These are phyloP conservation scores for Myriosclerotinia duriaeana DNA, from an alignment of 2,329 filamentous ascomycete genomes.

Conservation along the genomic window DNA sequence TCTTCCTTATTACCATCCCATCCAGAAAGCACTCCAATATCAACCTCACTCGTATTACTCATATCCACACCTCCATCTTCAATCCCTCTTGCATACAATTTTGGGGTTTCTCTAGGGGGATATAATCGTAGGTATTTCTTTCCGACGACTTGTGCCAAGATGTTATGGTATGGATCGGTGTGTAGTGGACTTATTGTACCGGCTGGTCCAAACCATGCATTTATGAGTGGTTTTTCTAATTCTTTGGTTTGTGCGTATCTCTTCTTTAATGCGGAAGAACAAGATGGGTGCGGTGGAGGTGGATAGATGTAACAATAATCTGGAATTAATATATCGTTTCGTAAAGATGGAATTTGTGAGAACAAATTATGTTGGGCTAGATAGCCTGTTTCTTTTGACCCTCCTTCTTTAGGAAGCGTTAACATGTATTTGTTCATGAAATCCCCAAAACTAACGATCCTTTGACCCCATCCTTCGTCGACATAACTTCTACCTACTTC, in stretches of 20 bases:
- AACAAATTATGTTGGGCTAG: conserved; percentile 91
- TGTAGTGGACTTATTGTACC: conserved; percentile 90
- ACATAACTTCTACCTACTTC: conserved; percentile 87
- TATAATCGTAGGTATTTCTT: conserved; percentile 91
- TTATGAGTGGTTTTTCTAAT: conserved; percentile 65
- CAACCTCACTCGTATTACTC: conserved; percentile 82
- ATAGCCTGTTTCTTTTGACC: conserved; percentile 61
- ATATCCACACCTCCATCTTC: conserved; percentile 76
- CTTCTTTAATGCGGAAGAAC: conserved; percentile 43
- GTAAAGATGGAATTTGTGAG: conserved; percentile 73
- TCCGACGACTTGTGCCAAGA: conserved; percentile 85
- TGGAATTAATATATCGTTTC: conserved; percentile 73
- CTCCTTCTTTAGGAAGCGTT: neutral
- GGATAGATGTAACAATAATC: conserved; percentile 80
- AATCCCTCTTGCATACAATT: conserved; percentile 59
- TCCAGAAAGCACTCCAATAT: conserved; percentile 69
- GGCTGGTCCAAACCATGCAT: conserved; percentile 89
- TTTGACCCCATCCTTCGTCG: conserved; percentile 80
- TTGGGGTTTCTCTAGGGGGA: conserved; percentile 59
- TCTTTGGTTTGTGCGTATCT: conserved; percentile 44
- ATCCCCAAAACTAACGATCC: conserved; percentile 69
- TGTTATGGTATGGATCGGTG: conserved; percentile 91
- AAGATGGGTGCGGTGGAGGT: conserved; percentile 53
- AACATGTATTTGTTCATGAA: conserved; percentile 56
- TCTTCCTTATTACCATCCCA: conserved; percentile 48